Evolutionary conservation across 257 asterid species (phyloP).

Genomic region (Lithospermum erythrorhizon): DNA sequence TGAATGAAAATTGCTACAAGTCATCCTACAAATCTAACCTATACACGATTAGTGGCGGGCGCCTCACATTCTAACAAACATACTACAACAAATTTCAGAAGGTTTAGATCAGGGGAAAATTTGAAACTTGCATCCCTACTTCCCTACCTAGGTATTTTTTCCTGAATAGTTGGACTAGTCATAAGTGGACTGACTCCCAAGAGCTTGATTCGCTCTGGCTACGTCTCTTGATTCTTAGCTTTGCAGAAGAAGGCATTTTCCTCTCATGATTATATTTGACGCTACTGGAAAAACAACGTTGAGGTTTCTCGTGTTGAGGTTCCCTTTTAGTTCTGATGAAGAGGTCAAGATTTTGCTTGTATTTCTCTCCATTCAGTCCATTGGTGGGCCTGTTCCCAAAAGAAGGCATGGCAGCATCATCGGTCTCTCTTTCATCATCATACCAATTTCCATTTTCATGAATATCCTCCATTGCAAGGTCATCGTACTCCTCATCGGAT

Average conservation of each 20-base stretch:
- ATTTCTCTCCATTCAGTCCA: constrained; percentile 20
- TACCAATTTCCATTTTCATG: constrained; percentile 37
- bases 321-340: constrained; percentile 33
- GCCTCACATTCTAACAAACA: not conserved
- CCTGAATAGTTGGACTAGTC: constrained; percentile 10
- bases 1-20: not conserved
- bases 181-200: constrained; percentile 6
- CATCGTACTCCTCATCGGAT: constrained; percentile 81
- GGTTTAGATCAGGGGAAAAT: not conserved
- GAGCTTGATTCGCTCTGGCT: constrained; percentile 19
- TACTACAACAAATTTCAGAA: not conserved
- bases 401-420: constrained; percentile 11
- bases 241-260: constrained; percentile 13
- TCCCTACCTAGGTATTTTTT: constrained; percentile 5
- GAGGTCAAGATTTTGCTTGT: constrained; percentile 20
- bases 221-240: constrained; percentile 26
- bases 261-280: constrained; percentile 29
- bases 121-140: not conserved
- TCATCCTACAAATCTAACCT: not conserved
- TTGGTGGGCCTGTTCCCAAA: constrained; percentile 15
- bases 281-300: constrained; percentile 15
- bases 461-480: constrained; percentile 61
- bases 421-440: constrained; percentile 36
- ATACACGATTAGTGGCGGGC: not conserved
- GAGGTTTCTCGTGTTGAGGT: constrained; percentile 22